Conservation (phyloP, 2,329 filamentous ascomycete species). For the Colletotrichum viniferum region DNA sequence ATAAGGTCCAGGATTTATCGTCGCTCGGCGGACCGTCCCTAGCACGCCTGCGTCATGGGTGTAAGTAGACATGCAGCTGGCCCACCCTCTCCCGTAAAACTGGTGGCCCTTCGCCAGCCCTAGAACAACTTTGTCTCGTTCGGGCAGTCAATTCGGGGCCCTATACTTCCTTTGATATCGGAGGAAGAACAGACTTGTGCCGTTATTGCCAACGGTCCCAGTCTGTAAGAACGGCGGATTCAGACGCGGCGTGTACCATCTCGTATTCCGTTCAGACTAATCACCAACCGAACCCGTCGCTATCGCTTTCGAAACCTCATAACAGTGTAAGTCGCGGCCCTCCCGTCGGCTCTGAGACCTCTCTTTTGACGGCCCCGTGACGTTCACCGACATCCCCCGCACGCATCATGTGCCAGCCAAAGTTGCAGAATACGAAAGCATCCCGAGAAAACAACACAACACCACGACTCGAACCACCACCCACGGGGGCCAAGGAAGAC, state of each 20-base stretch:
- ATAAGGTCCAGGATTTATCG: background rate
- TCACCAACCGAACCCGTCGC: background rate
- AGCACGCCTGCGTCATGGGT: background rate
- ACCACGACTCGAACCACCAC: background rate
- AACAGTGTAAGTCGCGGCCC: background rate
- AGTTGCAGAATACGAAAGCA: background rate
- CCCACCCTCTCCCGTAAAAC: background rate
- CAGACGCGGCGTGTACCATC: background rate
- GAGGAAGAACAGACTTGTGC: background rate
- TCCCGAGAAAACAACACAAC: background rate
- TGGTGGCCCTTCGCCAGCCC: background rate
- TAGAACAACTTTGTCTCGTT: background rate
- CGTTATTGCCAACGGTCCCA: background rate
- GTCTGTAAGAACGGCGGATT: background rate
- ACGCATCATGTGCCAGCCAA: background rate
- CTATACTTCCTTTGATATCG: background rate
- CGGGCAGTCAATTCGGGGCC: background rate
- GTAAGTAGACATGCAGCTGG: background rate
- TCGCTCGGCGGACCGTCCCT: background rate
- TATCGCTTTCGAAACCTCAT: background rate
- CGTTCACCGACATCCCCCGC: background rate
- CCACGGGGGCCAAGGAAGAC: background rate
- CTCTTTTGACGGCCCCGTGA: background rate
- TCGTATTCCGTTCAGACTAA: background rate
- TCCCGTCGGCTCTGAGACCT: background rate